phyloP scores from a whole-genome alignment of 495 filamentous ascomycete genomes.

The Daldinia bambusicola region DNA sequence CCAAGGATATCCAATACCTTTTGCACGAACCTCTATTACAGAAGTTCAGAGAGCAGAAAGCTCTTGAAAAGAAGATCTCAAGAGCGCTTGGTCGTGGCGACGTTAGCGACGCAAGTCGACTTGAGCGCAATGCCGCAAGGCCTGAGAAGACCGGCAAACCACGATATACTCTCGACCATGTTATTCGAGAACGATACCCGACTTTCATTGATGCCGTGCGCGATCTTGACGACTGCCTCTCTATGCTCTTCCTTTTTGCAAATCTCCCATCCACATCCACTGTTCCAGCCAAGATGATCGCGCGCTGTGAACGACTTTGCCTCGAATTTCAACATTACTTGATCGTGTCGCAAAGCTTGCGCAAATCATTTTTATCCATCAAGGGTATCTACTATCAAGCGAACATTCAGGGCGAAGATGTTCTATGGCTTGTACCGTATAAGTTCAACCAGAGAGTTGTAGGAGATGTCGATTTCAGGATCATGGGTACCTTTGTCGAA shows the following conservation, averaged over 20 bases:
- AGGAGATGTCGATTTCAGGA: slow-evolving; percentile 94
- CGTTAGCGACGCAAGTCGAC: slow-evolving; percentile 78
- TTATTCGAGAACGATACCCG: slow-evolving; percentile 97
- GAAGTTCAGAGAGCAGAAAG: slow-evolving; percentile 97
- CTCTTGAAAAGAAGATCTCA: slow-evolving; percentile 94
- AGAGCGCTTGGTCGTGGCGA: slow-evolving; percentile 91
- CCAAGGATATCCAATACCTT: slow-evolving; percentile 97
- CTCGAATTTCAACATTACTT: slow-evolving; percentile 98
- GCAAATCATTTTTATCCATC: slow-evolving; percentile 96
- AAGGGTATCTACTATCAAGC: slow-evolving; percentile 99
- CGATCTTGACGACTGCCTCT: slow-evolving; percentile 95
- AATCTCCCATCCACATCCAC: slow-evolving; percentile 89
- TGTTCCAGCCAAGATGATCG: slow-evolving; percentile 91
- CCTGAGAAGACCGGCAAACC: slow-evolving; percentile 87
- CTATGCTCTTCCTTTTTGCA: slow-evolving; percentile 95
- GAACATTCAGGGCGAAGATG: slow-evolving; percentile 96
- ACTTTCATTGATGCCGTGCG: slow-evolving; percentile 94
- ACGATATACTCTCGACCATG: slow-evolving; percentile 89
- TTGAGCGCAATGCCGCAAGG: slow-evolving; percentile 69
- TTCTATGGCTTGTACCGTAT: slow-evolving; percentile 97
- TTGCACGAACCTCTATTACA: slow-evolving; percentile 94
- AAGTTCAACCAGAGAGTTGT: slow-evolving; percentile 93
- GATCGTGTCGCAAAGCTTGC: slow-evolving; percentile 86
- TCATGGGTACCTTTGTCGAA: slow-evolving; percentile 98
- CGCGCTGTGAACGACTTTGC: slow-evolving; percentile 87